These are phyloP conservation scores for Verticillium alfalfae DNA, from an alignment of 2,329 filamentous ascomycete genomes.

Conservation along the genomic window DNA sequence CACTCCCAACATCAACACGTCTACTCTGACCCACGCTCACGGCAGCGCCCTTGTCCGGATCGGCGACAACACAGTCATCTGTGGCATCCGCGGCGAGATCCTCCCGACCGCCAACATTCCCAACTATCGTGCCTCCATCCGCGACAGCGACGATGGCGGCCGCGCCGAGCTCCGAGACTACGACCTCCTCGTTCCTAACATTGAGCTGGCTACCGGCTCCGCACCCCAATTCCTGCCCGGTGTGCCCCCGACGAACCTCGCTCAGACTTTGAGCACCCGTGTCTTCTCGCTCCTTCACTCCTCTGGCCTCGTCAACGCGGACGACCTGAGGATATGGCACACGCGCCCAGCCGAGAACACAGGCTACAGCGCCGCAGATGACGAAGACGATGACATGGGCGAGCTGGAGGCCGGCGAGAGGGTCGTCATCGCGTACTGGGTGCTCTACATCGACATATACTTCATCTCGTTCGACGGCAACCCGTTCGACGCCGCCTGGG, in stretches of 20 bases:
- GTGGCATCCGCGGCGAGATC: constrained; percentile 83
- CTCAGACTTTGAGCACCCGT: constrained; percentile 79
- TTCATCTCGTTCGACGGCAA: constrained; percentile 92
- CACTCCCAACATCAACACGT: constrained; percentile 69
- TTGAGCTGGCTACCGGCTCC: constrained; percentile 87
- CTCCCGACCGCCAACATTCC: constrained; percentile 70
- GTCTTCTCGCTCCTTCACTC: constrained; percentile 72
- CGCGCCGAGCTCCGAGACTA: constrained; percentile 50
- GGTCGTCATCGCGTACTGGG: constrained; percentile 80
- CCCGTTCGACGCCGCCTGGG: constrained; percentile 87
- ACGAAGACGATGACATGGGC: constrained; percentile 24
- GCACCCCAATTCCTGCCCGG: constrained; percentile 82
- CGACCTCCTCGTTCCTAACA: constrained; percentile 83
- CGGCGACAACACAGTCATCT: constrained; percentile 92
- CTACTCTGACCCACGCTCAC: constrained; percentile 81
- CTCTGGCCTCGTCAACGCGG: constrained; percentile 58
- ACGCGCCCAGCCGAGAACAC: constrained; percentile 36
- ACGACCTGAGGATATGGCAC: constrained; percentile 70
- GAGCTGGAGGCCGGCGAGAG: constrained; percentile 20
- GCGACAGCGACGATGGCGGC: constrained; percentile 22
- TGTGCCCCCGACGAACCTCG: constrained; percentile 70
- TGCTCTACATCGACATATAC: constrained; percentile 90
- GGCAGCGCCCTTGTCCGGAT: constrained; percentile 84
- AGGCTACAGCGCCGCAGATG: constrained; percentile 18
- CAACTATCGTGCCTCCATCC: constrained; percentile 45